Base-by-base conservation (phyloP, 768 basidiomycete species). In the Termitomyces bulborhizus region DNA sequence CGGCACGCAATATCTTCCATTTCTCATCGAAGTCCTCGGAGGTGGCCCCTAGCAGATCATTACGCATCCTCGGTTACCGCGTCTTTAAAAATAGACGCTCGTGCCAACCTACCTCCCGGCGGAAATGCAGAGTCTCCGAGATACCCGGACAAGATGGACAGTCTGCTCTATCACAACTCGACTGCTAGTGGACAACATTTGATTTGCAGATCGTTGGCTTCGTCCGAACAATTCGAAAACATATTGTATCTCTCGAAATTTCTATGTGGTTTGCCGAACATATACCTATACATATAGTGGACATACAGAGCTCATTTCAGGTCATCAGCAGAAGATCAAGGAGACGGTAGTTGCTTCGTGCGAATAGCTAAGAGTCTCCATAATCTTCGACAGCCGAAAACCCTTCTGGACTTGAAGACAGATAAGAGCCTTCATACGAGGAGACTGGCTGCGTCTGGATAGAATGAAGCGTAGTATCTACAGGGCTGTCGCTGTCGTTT, bases 361-460 rank as follows among this genome's bases (percentile, higher is more conserved):
- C 24, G 15, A 43, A 24, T 21, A 39, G 58, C 62, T 68, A 76
- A 57, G 73, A 64, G 34, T 76, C 74, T 18, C 66, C 70, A 60
- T 69, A 78, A 51, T 78, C 76, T 43, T 75, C 74, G 45, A 73
- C 71, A 36, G 67, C 69, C 15, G 73, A 67, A 62, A 73, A 76
- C 31, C 76, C 76, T 44, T 76, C 77, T 53, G 76, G 70, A 52
- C 72, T 74, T 21, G 76, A 70, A 47, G 75, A 61, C 13, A 73
- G 62, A 50, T 68, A 71, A 27, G 70, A 51, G 29, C 39, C n/a
- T 18, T 57, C 56, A 46, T 59, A 59, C 32, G 56, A 56, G 15
- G 57, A 39, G 26, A 59, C 43, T 9, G 59, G 37, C 46, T 62
- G 59, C 37, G 61, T 57, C 53, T 55, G 55, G 21, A 56, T 59